Evolutionary conservation across 176 grass and related monocot genomes (phyloP).

Genomic region (Themeda triandra): DNA sequence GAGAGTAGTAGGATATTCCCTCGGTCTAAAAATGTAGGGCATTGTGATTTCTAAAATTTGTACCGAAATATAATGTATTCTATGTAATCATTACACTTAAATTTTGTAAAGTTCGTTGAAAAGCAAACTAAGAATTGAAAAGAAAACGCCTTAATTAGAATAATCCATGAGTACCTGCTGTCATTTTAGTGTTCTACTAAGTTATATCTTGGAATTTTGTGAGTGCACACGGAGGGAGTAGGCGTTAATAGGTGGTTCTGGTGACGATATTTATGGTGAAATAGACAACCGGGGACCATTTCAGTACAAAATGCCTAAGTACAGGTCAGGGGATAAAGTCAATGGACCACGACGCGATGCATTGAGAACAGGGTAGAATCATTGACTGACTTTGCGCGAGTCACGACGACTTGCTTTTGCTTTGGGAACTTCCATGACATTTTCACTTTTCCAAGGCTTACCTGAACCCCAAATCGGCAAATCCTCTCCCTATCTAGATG

Average conservation of each 20-base stretch:
- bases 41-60: no score
- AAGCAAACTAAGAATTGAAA: no score
- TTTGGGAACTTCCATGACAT: not conserved
- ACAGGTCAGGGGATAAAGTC: not conserved
- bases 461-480: not conserved
- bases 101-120: no score
- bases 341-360: not conserved
- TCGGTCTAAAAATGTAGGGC: no score
- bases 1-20: no score
- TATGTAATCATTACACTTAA: no score
- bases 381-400: slow-evolving; percentile 34
- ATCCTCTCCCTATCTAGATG: not conserved
- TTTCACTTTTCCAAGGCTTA: not conserved
- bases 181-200: no score
- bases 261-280: slow-evolving; percentile 6
- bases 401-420: not conserved
- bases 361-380: not conserved
- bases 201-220: no score
- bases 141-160: no score
- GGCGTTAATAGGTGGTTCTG: not conserved
- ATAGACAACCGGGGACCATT: slow-evolving; percentile 15
- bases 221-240: no score
- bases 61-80: no score
- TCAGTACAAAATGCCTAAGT: not conserved
- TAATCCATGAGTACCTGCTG: no score